Conservation (phyloP, 768 basidiomycete genomes). For the Exidia glandulosa region DNA sequence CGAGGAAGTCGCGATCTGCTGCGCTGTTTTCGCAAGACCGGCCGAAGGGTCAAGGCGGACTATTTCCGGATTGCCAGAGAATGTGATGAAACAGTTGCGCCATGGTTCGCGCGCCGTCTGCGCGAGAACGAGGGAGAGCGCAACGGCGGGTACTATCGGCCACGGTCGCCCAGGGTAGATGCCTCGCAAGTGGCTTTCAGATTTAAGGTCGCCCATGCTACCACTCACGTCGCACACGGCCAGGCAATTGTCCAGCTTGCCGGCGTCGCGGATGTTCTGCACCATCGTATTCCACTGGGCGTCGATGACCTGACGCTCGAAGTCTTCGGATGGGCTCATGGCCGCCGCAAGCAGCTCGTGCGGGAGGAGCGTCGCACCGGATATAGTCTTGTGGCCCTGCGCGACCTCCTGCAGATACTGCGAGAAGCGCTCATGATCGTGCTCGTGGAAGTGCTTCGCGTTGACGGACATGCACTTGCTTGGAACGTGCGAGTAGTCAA, state of each 20-base stretch:
- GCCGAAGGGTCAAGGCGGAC: slow-evolving; percentile 34
- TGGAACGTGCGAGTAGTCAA: slow-evolving; percentile 47
- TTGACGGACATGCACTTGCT: slow-evolving; percentile 54
- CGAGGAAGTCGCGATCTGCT: slow-evolving; percentile 19
- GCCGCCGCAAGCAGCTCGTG: slow-evolving; percentile 45
- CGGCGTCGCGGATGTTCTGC: slow-evolving; percentile 37
- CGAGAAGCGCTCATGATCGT: slow-evolving; percentile 50
- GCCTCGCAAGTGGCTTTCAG: background rate
- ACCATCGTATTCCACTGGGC: slow-evolving; percentile 60
- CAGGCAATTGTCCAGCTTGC: slow-evolving; percentile 47
- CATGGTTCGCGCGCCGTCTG: slow-evolving; percentile 55
- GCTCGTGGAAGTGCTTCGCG: slow-evolving; percentile 39
- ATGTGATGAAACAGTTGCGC: slow-evolving; percentile 56
- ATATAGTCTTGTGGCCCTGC: slow-evolving; percentile 41
- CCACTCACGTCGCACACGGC: slow-evolving; percentile 69
- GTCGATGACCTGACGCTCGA: slow-evolving; percentile 37
- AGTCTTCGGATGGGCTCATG: slow-evolving; percentile 10
- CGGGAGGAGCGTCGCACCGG: slow-evolving; percentile 57
- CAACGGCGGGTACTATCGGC: slow-evolving; percentile 52
- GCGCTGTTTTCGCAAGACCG: slow-evolving; percentile 29
- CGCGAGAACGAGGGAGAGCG: slow-evolving; percentile 56
- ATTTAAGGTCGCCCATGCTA: slow-evolving; percentile 44
- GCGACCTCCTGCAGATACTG: slow-evolving; percentile 47
- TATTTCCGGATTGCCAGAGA: slow-evolving; percentile 41
- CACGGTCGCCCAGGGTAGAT: background rate